Evolutionary conservation across 176 grass and related monocot species (phyloP), one percentile per base, ranked within the genome.

Genomic region (Juncus effusus): DNA sequence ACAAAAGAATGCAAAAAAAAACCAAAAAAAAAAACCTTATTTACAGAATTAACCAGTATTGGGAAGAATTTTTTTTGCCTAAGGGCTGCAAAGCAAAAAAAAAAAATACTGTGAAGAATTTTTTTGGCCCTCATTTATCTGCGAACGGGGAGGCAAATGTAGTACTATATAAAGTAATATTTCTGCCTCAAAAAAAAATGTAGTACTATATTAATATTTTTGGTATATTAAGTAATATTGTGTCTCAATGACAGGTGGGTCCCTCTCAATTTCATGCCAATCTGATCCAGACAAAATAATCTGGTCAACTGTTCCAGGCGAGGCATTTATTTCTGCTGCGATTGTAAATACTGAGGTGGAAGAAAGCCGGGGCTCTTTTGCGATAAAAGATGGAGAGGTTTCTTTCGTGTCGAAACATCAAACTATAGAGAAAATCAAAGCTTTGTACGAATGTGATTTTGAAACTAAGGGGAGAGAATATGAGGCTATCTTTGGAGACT

Each of bases 341-440:
- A 72, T 78, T 13, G 87, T 70, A 2, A 54, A 44, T 51, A 87
- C 84, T 41, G 69, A 80, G 57, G 84, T 77, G 7, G 84, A 80
- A 50, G 91, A 96, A 75, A 87, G 87, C 63, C 77, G 91, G 36
- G 91, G 87, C 7, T 96, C 91, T 7, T 90, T 96, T 63, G 79
- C 74, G n/a, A 73, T 96, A 67, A 69, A 76, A 6, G 91, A 96
- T 59, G 64, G 79, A 63, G 19, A 70, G 13, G 91, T 54, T 9
- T 64, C 36, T 40, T 83, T 88, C 65, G 76, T 88, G 62, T 89
- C 87, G 15, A 50, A 78, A 1, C 74, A 59, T 61, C 91, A 96
- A 73, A 74, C 51, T 11, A 56, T 96, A 5, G 87, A 96, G 6
- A 82, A 61, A 39, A 96, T 91, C 60, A 60, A 49, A 44, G 13